Evolutionary conservation across 179 eudicot genomes (phyloP), one percentile per base, ranked within the genome.

Genomic region (Amaranthus tricolor): DNA sequence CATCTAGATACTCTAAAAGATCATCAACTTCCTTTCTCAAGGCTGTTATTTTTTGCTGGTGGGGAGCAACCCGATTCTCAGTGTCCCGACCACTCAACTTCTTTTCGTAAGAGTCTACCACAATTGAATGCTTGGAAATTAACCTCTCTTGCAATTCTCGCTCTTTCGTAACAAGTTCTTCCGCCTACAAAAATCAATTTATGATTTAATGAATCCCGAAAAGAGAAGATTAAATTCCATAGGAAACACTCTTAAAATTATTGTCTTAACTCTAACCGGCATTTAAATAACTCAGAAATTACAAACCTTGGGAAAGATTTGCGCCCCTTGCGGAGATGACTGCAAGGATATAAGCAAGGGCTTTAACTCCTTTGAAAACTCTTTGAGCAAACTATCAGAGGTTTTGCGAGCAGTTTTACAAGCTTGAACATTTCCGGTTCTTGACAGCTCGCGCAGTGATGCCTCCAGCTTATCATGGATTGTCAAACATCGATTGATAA

Each of bases 21-120:
- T 89, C 95, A 66, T 93, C 92, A 68, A 95, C 92, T 65, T 95
- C 99, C 80, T 88, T 89, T 82, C 87, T 91, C 88, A 93, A 82
- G 20, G 83, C 73, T 50, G 88, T 71, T 24, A 91, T 80, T 80
- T 84, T 95, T 84, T 93, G 99, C 86, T 91, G 98, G 79, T 86
- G 81, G 21, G 88, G 69, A 61, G 97, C 89, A 24, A 90, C 84
- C 45, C 97, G 90, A 56, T 86, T 94, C 84, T 94, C 98, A n/a
- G 83, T 86, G 63, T 94, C 98, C 7, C 94, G 85, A 44, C 87
- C 91, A 59, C 91, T 84, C 12, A 83, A 77, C 84, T 93, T 94
- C 77, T 89, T 93, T 85, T 95, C 99, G 20, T 85, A 92, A 62
- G 85, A 72, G 61, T 90, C 94, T 3, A 87, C 89, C 55, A 90